Evolutionary conservation across 768 basidiomycete genomes (phyloP).

Genomic region (Tricholomella constricta): DNA sequence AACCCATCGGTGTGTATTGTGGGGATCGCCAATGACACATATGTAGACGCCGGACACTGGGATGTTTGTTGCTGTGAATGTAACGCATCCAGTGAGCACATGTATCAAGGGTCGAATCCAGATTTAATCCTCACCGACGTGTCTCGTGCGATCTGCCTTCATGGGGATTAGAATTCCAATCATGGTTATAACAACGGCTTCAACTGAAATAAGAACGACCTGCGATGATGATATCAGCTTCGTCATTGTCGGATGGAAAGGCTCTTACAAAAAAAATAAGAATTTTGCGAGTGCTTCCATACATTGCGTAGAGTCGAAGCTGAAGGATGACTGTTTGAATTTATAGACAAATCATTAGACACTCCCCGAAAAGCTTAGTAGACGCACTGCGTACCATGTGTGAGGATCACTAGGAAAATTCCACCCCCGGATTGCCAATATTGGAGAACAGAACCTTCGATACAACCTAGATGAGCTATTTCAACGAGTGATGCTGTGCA

Average conservation of each 20-base stretch:
- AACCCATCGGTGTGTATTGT: slow-evolving; percentile 19
- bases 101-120: slow-evolving; percentile 16
- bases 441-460: too few relatives aligned
- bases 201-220: not conserved
- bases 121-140: not conserved
- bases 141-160: slow-evolving; percentile 3
- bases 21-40: slow-evolving; percentile 29
- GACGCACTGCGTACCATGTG: not conserved
- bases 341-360: not conserved
- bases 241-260: not conserved
- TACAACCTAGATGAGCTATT: too few relatives aligned
- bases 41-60: slow-evolving; percentile 28
- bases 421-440: too few relatives aligned
- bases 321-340: slow-evolving; percentile 25
- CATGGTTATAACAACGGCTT: slow-evolving; percentile 15
- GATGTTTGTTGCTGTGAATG: slow-evolving; percentile 24
- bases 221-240: not conserved
- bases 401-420: not conserved
- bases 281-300: slow-evolving; percentile 20
- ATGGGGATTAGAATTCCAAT: slow-evolving; percentile 16
- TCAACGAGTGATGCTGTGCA: too few relatives aligned
- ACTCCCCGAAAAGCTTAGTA: too few relatives aligned
- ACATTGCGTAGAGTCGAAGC: slow-evolving; percentile 31
- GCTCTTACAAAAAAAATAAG: slow-evolving; percentile 19
- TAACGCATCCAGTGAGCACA: not conserved